Conservation (phyloP, 192 early-diverging fungal genomes). For the Coemansia reversa region DNA sequence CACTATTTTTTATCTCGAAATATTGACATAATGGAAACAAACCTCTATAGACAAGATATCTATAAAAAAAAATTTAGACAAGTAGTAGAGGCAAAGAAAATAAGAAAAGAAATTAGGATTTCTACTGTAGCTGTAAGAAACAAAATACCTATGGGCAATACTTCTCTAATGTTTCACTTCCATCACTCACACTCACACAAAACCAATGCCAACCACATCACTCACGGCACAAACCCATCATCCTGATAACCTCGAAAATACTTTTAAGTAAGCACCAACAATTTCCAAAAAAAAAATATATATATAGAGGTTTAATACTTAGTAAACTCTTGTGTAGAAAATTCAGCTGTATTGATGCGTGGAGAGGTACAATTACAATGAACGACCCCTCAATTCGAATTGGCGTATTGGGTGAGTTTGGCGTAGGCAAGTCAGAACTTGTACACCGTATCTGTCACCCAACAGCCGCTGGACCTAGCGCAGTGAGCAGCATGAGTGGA, state of each 20-base stretch:
- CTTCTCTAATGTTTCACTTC: too few relatives aligned
- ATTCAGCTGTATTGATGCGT: neutral
- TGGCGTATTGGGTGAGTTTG: slow-evolving; percentile 42
- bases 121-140: too few relatives aligned
- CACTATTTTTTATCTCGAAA: too few relatives aligned
- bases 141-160: too few relatives aligned
- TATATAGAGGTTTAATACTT: neutral
- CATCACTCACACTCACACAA: too few relatives aligned
- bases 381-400: slow-evolving; percentile 42
- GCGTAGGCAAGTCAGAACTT: slow-evolving; percentile 43
- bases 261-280: neutral
- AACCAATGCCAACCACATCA: too few relatives aligned
- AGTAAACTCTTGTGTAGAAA: neutral
- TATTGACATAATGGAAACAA: too few relatives aligned
- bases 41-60: too few relatives aligned
- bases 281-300: neutral
- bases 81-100: too few relatives aligned
- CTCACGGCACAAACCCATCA: neutral
- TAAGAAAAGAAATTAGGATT: too few relatives aligned
- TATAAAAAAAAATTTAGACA: too few relatives aligned
- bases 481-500: slow-evolving; percentile 8
- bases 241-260: neutral
- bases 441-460: slow-evolving; percentile 43
- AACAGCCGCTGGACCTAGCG: neutral
- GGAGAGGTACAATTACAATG: slow-evolving; percentile 11